Conservation (phyloP, 2,329 filamentous ascomycete species). For the Monosporascus sp. region DNA sequence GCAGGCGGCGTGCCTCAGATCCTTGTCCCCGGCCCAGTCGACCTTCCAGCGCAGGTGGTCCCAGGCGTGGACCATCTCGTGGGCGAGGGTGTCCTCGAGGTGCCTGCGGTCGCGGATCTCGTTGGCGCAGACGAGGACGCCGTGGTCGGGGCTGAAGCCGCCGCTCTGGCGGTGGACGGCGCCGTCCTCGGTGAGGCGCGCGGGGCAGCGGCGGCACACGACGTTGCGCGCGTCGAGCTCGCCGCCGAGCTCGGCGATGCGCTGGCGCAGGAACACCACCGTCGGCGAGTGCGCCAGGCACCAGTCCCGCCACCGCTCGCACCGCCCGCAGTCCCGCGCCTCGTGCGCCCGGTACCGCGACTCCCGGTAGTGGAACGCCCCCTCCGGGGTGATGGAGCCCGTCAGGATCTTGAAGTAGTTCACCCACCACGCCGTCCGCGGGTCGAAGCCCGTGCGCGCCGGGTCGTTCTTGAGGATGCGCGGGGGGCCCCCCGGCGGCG, state of each 20-base stretch:
- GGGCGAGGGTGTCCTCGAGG: conserved; percentile 87
- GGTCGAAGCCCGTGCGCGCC: conserved; percentile 58
- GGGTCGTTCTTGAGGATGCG: conserved; percentile 52
- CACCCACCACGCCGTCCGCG: conserved; percentile 61
- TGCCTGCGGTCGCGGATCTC: conserved; percentile 75
- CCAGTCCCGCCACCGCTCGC: conserved; percentile 78
- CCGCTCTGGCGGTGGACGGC: conserved; percentile 63
- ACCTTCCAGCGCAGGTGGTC: conserved; percentile 91
- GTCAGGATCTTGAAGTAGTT: conserved; percentile 83
- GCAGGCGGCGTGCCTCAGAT: conserved; percentile 86
- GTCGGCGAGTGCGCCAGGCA: conserved; percentile 79
- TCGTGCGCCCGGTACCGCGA: conserved; percentile 72
- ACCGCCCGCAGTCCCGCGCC: conserved; percentile 70
- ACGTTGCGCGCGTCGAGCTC: conserved; percentile 70
- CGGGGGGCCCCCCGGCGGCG: conserved; percentile 12
- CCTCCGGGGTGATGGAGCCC: conserved; percentile 63
- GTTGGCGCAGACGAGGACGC: conserved; percentile 91
- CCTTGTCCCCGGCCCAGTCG: conserved; percentile 64
- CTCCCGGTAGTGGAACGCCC: conserved; percentile 70
- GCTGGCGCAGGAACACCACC: conserved; percentile 80
- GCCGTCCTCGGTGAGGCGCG: conserved; percentile 50
- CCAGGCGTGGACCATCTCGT: conserved; percentile 98
- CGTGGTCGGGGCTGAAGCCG: conserved; percentile 80
- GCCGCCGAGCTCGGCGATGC: conserved; percentile 74
- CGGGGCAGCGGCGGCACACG: conserved; percentile 72